phyloP scores from a whole-genome alignment of 495 filamentous ascomycete genomes.

The Neohortaea acidophila region DNA sequence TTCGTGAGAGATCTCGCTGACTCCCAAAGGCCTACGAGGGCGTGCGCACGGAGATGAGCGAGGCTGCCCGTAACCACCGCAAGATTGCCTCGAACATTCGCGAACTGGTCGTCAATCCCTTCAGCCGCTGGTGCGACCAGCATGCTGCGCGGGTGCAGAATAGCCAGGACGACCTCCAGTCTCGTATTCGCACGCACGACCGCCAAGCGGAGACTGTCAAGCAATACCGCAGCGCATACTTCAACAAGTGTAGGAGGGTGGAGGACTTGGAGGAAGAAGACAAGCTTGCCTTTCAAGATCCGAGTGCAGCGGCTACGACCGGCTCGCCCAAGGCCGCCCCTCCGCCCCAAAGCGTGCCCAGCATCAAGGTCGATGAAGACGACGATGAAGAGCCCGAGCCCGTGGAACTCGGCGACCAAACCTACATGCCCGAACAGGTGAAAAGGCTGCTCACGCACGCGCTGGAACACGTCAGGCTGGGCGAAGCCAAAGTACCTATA shows the following conservation, averaged over 20 bases:
- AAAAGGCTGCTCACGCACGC: constrained; percentile 83
- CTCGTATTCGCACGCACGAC: constrained; percentile 78
- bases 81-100: constrained; percentile 94
- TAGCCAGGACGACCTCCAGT: constrained; percentile 84
- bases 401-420: constrained; percentile 77
- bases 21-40: constrained; percentile 75
- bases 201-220: constrained; percentile 78
- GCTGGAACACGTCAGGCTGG: constrained; percentile 68
- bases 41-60: constrained; percentile 84
- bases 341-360: constrained; percentile 32
- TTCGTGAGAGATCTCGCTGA: too few relatives aligned
- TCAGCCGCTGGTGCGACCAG: constrained; percentile 85
- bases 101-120: constrained; percentile 85
- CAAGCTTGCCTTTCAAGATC: constrained; percentile 89
- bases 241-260: constrained; percentile 92
- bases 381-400: constrained; percentile 55
- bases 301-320: constrained; percentile 30
- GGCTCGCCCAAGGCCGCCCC: constrained; percentile 24
- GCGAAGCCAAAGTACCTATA: constrained; percentile 87
- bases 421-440: constrained; percentile 66
- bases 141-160: constrained; percentile 81
- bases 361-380: constrained; percentile 38
- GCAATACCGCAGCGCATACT: constrained; percentile 89
- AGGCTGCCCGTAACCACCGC: constrained; percentile 75
- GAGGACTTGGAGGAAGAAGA: constrained; percentile 98